Evolutionary conservation across 768 basidiomycete genomes (phyloP), one percentile per base, ranked within the genome.

Genomic region (Amanita subjunquillea): DNA sequence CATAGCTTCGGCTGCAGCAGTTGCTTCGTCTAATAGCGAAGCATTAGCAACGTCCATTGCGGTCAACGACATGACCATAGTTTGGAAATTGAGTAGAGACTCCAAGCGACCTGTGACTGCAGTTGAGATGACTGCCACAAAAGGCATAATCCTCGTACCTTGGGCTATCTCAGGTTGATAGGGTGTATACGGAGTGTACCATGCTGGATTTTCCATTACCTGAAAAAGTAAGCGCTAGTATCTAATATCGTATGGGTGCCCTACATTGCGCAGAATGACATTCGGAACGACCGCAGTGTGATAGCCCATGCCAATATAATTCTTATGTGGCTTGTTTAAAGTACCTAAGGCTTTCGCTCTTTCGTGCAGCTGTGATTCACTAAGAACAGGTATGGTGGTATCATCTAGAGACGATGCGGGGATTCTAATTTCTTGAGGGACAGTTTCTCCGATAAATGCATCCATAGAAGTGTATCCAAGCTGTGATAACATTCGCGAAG

Each of bases 141-240:
- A 38, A 42, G 50, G 38, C 50, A 20, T 23, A 53, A 7, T 13
- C 6, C 27, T 59, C 70, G 23, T 60, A 87, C 91, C 95, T 81
- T 99, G 95, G n/a, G 95, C 84, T 66, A 98, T 87, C 75, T 99
- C 95, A 1, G 95, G 93, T 62, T 96, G 92, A 69, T 94, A 94
- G 1, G 92, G 91, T 0, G 93, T 94, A 66, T 95, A 94, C 13
- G 87, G 91, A 5, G 94, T 97, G 67, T 97, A 98, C 95, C 95
- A 99, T 3, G 87, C 91, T 25, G 93, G 95, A 63, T 95, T 98
- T 69, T 99, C 94, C 73, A 86, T 83, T 55, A 91, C 72, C 89
- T 90, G 17, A 20, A 13, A 30, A 38, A 52, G 17, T 2, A 53
- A 27, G 48, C 47, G 56, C 29, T 40, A 9, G 39, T 36, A 17